Evolutionary conservation across 2,329 filamentous ascomycete species (phyloP).

Genomic region (Furcasterigmium sp.): DNA sequence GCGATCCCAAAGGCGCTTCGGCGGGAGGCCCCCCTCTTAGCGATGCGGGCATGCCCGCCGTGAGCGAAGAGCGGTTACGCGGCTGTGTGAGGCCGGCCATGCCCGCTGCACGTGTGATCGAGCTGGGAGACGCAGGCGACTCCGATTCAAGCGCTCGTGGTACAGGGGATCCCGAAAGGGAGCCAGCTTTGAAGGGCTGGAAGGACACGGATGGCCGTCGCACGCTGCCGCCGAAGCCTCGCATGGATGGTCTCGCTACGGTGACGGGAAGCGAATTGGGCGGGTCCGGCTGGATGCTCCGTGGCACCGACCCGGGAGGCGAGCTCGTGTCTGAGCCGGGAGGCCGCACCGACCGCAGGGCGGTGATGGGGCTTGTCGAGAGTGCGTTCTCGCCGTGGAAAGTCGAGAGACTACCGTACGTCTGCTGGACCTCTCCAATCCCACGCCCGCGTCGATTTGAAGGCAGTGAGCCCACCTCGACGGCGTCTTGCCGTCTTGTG

Average conservation of each 20-base stretch:
- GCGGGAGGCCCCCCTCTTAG: conserved; percentile 58
- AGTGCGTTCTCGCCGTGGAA: conserved; percentile 75
- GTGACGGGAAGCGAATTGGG: conserved; percentile 50
- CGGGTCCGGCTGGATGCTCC: conserved; percentile 37
- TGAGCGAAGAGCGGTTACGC: conserved; percentile 67
- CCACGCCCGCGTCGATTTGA: conserved; percentile 46
- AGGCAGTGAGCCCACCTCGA: conserved; percentile 71
- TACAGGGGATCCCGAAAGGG: conserved; percentile 82
- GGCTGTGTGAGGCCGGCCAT: conserved; percentile 49
- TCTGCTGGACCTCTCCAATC: conserved; percentile 62
- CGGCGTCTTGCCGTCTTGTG: conserved; percentile 24
- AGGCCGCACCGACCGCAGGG: conserved; percentile 63
- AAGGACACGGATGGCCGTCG: conserved; percentile 83
- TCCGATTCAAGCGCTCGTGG: conserved; percentile 44
- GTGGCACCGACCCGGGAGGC: conserved; percentile 45
- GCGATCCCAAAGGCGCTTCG: conserved; percentile 67
- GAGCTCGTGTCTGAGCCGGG: conserved; percentile 59
- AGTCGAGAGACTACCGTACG: conserved; percentile 85
- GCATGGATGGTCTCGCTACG: conserved; percentile 27
- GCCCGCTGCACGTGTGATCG: conserved; percentile 38
- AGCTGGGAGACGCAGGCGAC: conserved; percentile 50
- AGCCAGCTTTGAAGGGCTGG: conserved; percentile 93
- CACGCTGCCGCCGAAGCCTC: conserved; percentile 37
- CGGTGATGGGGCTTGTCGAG: conserved; percentile 83
- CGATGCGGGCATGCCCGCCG: conserved; percentile 69